phyloP scores from a whole-genome alignment of 148 eudicot genomes.

The Heliosperma pusillum region DNA sequence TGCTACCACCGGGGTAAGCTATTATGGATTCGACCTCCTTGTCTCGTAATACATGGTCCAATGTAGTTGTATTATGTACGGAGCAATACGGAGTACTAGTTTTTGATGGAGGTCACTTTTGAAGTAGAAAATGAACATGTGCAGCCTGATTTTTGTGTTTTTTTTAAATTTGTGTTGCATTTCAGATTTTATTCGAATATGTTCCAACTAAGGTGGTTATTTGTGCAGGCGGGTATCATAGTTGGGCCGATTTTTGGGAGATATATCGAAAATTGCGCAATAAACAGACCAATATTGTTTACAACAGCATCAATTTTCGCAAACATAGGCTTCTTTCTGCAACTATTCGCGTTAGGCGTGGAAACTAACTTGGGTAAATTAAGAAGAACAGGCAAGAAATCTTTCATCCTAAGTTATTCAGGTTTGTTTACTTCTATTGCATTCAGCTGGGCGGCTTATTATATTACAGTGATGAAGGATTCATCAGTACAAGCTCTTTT shows the following conservation, averaged over 20 bases:
- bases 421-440: background rate
- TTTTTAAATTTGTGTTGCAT: no score
- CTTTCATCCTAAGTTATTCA: background rate
- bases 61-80: no score
- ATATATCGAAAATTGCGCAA: background rate
- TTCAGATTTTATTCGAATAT: no score
- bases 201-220: no score
- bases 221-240: slow-evolving; percentile 1
- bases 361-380: slow-evolving; percentile 5
- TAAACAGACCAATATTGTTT: background rate
- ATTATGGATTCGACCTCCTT: no score
- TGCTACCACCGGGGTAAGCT: no score
- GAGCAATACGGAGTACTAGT: no score
- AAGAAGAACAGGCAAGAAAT: slow-evolving; percentile 7
- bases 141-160: no score
- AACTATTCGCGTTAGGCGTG: slow-evolving; percentile 14
- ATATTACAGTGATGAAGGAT: no score
- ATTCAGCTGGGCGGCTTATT: background rate
- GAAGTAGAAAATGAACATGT: no score
- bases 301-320: background rate
- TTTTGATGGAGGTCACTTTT: no score
- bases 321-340: slow-evolving; percentile 8
- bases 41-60: no score
- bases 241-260: background rate
- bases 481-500: background rate